Evolutionary conservation across 108 stramenopile species (phyloP), one percentile per base, ranked within the genome.

Genomic region (Chaetoceros tenuissimus): DNA sequence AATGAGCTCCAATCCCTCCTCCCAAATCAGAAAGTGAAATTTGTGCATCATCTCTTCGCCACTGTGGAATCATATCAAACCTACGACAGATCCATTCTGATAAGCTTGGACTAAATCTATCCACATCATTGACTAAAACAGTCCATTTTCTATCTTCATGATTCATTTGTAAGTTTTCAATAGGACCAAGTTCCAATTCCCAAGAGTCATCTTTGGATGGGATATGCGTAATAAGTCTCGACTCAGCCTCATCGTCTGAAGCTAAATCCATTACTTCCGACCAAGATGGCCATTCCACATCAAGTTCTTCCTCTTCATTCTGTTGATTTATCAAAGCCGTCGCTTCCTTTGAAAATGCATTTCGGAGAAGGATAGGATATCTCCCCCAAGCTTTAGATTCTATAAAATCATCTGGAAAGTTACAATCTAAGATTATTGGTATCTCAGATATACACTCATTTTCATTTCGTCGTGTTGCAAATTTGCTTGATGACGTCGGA

Each of bases 1-100:
- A 91, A 61, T 97, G 96, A 2, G 93, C 84, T 29, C 94, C 96
- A 51, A 97, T 95, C 13, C 92, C 89, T 13, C 94, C 94, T 1
- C 72, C 75, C 7, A 31, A 29, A 25, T 66, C 55, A 17, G 90
- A 64, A 46, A 89, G 47, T 77, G 85, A 84, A 48, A 95, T 77
- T 71, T 96, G 85, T 47, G 80, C 94, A 77, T 96, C 87, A 51
- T 94, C 88, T 46, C 84, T 74, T 58, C 88, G 51, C 88, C 87
- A 89, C 52, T 78, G 64, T 28, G 87, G 85, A 44, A 80, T 43
- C 17, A 83, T 66, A 31, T 49, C 46, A 57, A 84, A 85, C 18
- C 44, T 59, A 7, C 58, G 52, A 54, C 73, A 63, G 55, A 92
- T 84, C 91, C 91, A 92, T 55, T 88, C 77, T 5, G 81, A 71